Percentiles rank a stretch among this genome's conserved stretches.
Evolutionary conservation across 208 protist species (phyloP).

Genomic region (Eutreptiella sp.): DNA sequence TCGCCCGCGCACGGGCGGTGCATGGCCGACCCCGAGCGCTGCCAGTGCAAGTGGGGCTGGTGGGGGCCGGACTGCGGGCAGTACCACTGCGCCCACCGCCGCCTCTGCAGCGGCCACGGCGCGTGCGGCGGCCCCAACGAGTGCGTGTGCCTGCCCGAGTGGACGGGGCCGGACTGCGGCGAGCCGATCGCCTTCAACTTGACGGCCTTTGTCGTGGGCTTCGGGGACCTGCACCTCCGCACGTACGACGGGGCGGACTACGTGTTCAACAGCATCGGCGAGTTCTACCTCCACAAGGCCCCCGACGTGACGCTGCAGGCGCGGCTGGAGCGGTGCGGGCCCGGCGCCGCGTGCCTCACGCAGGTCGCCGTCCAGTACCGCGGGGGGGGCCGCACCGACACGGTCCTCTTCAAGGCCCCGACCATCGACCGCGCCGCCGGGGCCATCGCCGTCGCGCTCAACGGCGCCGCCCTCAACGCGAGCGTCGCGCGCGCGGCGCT

Average conservation of each 20-base stretch:
- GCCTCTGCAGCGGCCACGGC: not conserved
- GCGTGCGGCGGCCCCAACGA: not conserved
- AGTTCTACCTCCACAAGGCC: conserved; percentile 9
- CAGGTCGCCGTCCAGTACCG: not conserved
- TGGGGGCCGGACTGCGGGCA: not conserved
- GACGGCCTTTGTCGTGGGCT: not conserved
- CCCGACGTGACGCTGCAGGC: not conserved
- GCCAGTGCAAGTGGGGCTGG: not conserved
- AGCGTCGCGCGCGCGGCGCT: too few relatives aligned
- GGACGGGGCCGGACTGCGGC: not conserved
- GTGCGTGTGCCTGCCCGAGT: not conserved
- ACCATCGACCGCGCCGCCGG: too few relatives aligned
- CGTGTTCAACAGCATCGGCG: not conserved
- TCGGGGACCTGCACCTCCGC: not conserved
- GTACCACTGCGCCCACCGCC: not conserved
- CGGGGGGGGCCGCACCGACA: not conserved
- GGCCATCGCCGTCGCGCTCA: too few relatives aligned
- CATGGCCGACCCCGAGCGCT: not conserved
- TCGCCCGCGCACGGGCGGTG: not conserved
- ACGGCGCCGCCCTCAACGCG: too few relatives aligned
- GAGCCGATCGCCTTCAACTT: not conserved
- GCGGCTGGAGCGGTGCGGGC: not conserved
- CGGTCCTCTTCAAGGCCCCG: not conserved
- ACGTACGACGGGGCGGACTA: not conserved
- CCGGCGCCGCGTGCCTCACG: not conserved